Percentiles rank a stretch among this genome's conserved stretches.
Evolutionary conservation across 1,284 basidiomycete species (phyloP).

Genomic region (Tetrapyrgos nigripes): DNA sequence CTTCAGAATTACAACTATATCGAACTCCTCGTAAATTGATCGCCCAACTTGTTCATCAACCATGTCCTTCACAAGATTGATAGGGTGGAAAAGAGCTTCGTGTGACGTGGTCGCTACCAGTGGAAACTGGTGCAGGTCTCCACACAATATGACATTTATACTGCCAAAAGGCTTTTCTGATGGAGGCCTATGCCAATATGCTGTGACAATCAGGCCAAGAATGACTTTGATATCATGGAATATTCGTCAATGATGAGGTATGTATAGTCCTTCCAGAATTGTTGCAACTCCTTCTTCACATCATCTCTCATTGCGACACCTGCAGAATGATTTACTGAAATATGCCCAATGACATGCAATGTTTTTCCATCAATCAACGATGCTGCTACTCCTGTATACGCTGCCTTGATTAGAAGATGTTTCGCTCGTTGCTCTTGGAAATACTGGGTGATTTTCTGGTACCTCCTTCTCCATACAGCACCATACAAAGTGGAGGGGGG

Average conservation of each 20-base stretch:
- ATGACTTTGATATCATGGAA: constrained; percentile 38
- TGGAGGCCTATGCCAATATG: constrained; percentile 21
- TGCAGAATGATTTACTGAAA: background rate
- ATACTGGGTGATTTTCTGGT: constrained; percentile 40
- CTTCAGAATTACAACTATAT: too few relatives aligned
- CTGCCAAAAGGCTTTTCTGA: constrained; percentile 39
- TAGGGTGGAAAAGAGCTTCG: too few relatives aligned
- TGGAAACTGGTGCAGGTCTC: constrained; percentile 50
- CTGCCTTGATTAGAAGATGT: constrained; percentile 31
- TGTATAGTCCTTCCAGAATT: constrained; percentile 23
- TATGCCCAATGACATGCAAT: constrained; percentile 7
- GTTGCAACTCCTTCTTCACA: constrained; percentile 14
- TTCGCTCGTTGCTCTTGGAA: constrained; percentile 22
- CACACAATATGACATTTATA: constrained; percentile 43
- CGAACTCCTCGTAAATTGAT: too few relatives aligned
- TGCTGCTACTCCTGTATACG: constrained; percentile 43
- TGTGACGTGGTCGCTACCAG: constrained; percentile 38
- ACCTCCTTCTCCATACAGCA: constrained; percentile 41
- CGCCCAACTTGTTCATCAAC: constrained; percentile 26
- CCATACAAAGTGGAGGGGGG: constrained; percentile 34
- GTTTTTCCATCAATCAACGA: constrained; percentile 36
- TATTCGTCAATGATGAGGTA: constrained; percentile 42
- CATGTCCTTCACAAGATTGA: constrained; percentile 13
- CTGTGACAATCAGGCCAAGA: constrained; percentile 28
- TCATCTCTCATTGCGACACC: constrained; percentile 1